Evolutionary conservation across 345 rosid species (phyloP).

Genomic region (Durio zibethinus): DNA sequence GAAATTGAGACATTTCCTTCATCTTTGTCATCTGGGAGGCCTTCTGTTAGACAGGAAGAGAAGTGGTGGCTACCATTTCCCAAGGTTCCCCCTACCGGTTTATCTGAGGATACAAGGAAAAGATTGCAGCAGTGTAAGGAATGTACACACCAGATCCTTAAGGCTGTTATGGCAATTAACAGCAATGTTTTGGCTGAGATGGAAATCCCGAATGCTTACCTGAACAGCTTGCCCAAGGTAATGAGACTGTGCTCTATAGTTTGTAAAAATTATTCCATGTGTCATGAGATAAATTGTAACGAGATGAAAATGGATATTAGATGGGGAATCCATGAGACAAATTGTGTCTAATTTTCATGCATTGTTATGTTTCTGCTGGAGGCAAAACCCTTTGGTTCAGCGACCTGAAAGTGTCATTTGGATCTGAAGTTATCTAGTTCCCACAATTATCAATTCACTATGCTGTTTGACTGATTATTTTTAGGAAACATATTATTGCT

Average conservation of each 20-base stretch:
- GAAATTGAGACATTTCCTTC: conserved; percentile 42
- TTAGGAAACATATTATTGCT: background rate
- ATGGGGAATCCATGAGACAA: background rate
- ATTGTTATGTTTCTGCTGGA: background rate
- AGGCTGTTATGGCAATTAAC: conserved; percentile 98
- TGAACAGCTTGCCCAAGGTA: conserved; percentile 89
- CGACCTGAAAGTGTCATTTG: background rate
- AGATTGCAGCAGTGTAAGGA: conserved; percentile 77
- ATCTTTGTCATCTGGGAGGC: conserved; percentile 43
- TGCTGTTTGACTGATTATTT: background rate
- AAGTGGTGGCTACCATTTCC: conserved; percentile 93
- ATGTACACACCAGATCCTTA: conserved; percentile 82
- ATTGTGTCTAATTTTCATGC: background rate
- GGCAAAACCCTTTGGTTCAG: background rate
- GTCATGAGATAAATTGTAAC: background rate
- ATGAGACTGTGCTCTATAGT: conserved; percentile 7
- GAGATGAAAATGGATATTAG: background rate
- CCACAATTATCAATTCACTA: background rate
- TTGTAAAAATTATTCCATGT: background rate
- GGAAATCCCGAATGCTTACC: conserved; percentile 84
- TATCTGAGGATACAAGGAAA: conserved; percentile 73
- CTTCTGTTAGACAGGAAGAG: conserved; percentile 82
- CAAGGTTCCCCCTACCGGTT: conserved; percentile 65
- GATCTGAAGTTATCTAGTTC: background rate
- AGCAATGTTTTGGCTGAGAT: conserved; percentile 81